Evolutionary conservation across 2,329 filamentous ascomycete species (phyloP).

Genomic region (Pestalotiopsis sp.): DNA sequence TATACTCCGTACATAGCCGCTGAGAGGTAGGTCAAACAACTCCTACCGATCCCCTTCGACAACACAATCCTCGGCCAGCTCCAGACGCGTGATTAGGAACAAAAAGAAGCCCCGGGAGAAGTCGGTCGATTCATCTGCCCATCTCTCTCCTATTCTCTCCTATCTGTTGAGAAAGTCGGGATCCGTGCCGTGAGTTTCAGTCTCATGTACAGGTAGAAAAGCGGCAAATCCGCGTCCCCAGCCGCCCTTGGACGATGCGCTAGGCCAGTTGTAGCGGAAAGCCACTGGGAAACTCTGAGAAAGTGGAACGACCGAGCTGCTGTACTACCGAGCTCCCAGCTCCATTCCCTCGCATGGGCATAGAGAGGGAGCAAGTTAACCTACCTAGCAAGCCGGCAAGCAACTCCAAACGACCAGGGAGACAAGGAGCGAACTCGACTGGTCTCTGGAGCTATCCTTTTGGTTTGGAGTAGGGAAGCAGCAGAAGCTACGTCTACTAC

Average conservation of each 20-base stretch:
- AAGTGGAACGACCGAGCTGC: neutral
- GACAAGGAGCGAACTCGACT: neutral
- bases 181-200: neutral
- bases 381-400: neutral
- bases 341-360: neutral
- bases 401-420: neutral
- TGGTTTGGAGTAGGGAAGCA: neutral
- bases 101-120: neutral
- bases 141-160: neutral
- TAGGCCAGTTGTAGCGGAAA: neutral
- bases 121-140: neutral
- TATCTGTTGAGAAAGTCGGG: neutral
- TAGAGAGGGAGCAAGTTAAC: neutral
- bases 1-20: neutral
- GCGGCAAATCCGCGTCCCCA: neutral
- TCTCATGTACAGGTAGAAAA: neutral
- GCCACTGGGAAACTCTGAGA: neutral
- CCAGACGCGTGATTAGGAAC: neutral
- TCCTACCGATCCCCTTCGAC: no score
- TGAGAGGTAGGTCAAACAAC: no score
- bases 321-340: neutral
- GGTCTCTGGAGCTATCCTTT: neutral
- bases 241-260: neutral
- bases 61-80: neutral
- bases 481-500: neutral